Percentiles rank a stretch among this genome's conserved stretches.
These are phyloP conservation scores for Yarrowia sp. DNA, from an alignment of 805 yeast species.

Conservation along the genomic window DNA sequence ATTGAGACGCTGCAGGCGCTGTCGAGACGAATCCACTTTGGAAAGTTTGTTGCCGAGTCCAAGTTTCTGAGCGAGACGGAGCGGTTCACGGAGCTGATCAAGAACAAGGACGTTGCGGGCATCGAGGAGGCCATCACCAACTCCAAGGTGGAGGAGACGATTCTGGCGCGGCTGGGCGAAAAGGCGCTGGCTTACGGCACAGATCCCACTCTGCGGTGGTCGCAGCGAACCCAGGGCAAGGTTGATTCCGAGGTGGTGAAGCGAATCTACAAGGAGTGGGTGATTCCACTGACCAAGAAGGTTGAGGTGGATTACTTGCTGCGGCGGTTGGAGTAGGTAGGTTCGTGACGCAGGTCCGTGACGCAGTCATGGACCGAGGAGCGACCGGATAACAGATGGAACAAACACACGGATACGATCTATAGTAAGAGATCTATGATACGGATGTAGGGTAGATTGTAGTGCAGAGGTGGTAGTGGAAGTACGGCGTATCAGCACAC, in stretches of 20 bases:
- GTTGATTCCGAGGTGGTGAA: slow-evolving; percentile 81
- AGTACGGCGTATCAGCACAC: no score
- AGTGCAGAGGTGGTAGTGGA: no score
- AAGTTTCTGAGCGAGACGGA: slow-evolving; percentile 71
- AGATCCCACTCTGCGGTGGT: slow-evolving; percentile 74
- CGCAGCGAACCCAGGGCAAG: slow-evolving; percentile 63
- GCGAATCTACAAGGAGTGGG: slow-evolving; percentile 75
- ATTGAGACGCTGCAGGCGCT: slow-evolving; percentile 83
- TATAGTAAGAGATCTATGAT: no score
- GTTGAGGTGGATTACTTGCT: slow-evolving; percentile 91
- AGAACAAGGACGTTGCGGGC: slow-evolving; percentile 61
- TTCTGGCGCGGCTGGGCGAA: slow-evolving; percentile 67
- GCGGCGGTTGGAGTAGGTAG: slow-evolving; percentile 62
- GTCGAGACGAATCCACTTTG: slow-evolving; percentile 92
- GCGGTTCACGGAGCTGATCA: slow-evolving; percentile 60
- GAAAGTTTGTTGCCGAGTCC: slow-evolving; percentile 96
- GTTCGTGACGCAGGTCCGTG: no score
- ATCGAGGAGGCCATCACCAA: slow-evolving; percentile 83
- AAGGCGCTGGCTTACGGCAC: slow-evolving; percentile 87
- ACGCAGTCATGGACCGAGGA: no score
- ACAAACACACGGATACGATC: no score
- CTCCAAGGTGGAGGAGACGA: slow-evolving; percentile 77
- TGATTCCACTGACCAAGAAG: slow-evolving; percentile 90
- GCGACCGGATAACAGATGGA: no score
- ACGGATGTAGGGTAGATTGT: no score